A percentile compares a stretch with the other conserved stretches of the same genome.
phyloP scores from a whole-genome alignment of 163 green algal species.

The Chlorella variabilis region DNA sequence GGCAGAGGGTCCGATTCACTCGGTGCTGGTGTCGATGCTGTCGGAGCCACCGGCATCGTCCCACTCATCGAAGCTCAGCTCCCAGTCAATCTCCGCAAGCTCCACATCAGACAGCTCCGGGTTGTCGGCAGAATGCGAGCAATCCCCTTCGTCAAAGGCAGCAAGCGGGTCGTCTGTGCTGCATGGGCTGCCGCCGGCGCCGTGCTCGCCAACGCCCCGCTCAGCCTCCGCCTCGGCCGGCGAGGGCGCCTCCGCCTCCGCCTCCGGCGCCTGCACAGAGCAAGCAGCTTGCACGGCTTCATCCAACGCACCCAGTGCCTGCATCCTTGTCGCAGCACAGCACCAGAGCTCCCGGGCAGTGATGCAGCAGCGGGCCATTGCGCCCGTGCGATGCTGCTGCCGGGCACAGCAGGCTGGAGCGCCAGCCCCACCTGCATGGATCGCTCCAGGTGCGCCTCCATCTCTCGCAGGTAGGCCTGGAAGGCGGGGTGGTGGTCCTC shows the following conservation, averaged over 20 bases:
- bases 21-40: no score
- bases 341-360: no score
- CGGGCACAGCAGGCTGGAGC: no score
- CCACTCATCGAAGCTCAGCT: background rate
- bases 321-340: no score
- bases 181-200: background rate
- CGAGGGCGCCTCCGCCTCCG: background rate
- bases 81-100: background rate
- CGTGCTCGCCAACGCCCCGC: background rate
- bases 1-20: no score
- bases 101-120: background rate
- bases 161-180: background rate
- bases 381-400: no score
- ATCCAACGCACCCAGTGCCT: no score
- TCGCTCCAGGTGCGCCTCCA: slow-evolving; percentile 21
- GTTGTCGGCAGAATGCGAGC: background rate
- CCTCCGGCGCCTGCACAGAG: background rate
- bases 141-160: slow-evolving; percentile 23
- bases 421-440: no score
- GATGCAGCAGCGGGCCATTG: no score
- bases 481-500: slow-evolving; percentile 10
- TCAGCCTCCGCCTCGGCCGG: background rate
- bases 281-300: background rate
- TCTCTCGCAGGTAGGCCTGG: background rate
- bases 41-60: no score